Evolutionary conservation across 495 filamentous ascomycete species (phyloP).

Genomic region (Aspergillus funiculosus): DNA sequence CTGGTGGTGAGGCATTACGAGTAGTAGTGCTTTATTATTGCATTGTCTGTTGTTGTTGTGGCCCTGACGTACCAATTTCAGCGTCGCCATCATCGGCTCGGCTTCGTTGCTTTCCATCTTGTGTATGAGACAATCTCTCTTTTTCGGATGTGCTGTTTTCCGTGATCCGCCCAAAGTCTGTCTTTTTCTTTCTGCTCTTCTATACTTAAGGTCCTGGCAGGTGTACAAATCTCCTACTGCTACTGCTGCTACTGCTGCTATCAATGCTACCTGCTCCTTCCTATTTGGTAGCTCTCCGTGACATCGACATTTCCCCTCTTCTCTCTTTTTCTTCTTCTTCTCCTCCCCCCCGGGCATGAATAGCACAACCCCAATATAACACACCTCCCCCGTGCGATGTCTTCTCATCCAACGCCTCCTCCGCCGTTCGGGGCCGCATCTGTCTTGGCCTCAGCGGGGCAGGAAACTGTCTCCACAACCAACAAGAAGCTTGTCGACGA

Average conservation of each 20-base stretch:
- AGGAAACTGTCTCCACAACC: constrained; percentile 2
- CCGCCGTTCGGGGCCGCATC: constrained; percentile 21
- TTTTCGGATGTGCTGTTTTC: constrained; percentile 7
- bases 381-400: constrained; percentile 6
- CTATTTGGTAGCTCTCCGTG: neutral
- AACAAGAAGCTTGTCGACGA: constrained; percentile 11
- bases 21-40: no score
- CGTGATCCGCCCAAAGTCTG: constrained; percentile 9
- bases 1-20: no score
- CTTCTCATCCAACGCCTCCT: constrained; percentile 14
- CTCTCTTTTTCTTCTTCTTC: neutral
- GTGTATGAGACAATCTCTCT: neutral
- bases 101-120: neutral
- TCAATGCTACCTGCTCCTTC: neutral
- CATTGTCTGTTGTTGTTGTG: no score
- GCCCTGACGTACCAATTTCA: neutral
- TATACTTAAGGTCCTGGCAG: neutral
- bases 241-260: neutral
- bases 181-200: neutral
- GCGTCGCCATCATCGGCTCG: constrained; percentile 2
- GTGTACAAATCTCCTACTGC: neutral
- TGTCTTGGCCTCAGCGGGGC: constrained; percentile 9
- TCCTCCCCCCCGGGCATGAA: constrained; percentile 3
- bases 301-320: neutral
- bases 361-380: neutral